A percentile compares a stretch with the other conserved stretches of the same genome.
phyloP scores from a whole-genome alignment of 192 early-diverging fungal species.

The Lunasporangiospora selenospora region DNA sequence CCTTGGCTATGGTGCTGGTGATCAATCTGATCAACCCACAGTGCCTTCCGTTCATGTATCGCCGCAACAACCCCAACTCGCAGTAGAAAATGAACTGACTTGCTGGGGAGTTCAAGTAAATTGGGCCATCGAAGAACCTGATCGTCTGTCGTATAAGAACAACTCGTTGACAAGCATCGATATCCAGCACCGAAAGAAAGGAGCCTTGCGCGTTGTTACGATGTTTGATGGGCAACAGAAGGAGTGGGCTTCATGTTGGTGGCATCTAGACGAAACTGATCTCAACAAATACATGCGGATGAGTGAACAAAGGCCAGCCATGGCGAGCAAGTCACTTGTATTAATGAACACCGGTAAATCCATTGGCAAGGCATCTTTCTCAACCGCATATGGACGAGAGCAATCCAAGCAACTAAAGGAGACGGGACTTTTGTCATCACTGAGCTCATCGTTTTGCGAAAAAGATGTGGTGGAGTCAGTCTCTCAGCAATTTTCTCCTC shows the following conservation, averaged over 20 bases:
- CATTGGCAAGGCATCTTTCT: no score
- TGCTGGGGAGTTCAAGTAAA: conserved; percentile 37
- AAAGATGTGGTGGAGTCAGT: no score
- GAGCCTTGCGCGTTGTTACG: conserved; percentile 18
- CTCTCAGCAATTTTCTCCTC: no score
- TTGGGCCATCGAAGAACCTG: conserved; percentile 14
- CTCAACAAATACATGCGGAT: no score
- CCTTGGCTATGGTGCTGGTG: neutral
- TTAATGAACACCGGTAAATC: no score
- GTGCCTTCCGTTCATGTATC: neutral
- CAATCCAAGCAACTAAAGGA: no score
- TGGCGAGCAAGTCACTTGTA: no score
- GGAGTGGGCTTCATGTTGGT: conserved; percentile 24
- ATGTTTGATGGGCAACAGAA: conserved; percentile 15
- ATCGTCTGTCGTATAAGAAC: neutral
- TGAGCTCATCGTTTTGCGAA: no score
- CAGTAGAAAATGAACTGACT: conserved; percentile 2
- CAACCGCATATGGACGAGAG: no score
- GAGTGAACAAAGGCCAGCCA: no score
- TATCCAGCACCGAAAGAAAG: neutral
- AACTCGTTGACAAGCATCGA: neutral
- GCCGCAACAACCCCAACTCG: neutral
- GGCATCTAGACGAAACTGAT: conserved; percentile 6
- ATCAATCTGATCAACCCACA: neutral
- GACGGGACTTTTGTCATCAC: no score